A percentile compares a stretch with the other conserved stretches of the same genome.
Evolutionary conservation across 345 rosid species (phyloP).

Genomic region (Nasturtium officinale): DNA sequence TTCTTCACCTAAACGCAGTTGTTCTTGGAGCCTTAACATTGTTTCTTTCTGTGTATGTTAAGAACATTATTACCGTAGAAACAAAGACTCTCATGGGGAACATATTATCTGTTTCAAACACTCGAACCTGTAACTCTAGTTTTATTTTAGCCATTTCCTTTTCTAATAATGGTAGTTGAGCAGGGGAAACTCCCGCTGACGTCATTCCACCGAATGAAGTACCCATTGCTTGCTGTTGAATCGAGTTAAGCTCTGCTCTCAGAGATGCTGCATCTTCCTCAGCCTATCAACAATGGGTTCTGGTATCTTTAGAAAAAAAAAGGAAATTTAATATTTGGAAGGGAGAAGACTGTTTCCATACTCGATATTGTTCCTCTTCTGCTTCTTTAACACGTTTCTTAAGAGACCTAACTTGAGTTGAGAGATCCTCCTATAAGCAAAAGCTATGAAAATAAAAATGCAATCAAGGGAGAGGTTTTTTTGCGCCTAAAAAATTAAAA

Average conservation of each 20-base stretch:
- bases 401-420: constrained; percentile 86
- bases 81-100: constrained; percentile 9
- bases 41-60: constrained; percentile 62
- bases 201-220: constrained; percentile 51
- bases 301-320: constrained; percentile 19
- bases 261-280: constrained; percentile 98
- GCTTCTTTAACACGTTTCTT: constrained; percentile 88
- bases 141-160: constrained; percentile 69
- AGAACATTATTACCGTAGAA: constrained; percentile 40
- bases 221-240: constrained; percentile 72
- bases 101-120: constrained; percentile 18
- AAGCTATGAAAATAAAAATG: constrained; percentile 25
- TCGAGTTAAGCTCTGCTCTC: constrained; percentile 87
- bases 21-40: constrained; percentile 68
- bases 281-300: constrained; percentile 57
- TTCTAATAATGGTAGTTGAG: constrained; percentile 69
- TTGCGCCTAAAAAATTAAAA: constrained; percentile 2
- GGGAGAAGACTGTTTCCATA: constrained; percentile 42
- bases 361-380: constrained; percentile 90
- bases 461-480: neutral
- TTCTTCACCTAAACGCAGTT: constrained; percentile 57
- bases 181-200: constrained; percentile 41
- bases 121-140: constrained; percentile 67
- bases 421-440: constrained; percentile 78
- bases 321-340: constrained; percentile 12